Conservation (phyloP, 805 yeast genomes). For the Barnettozyma siamensis region DNA sequence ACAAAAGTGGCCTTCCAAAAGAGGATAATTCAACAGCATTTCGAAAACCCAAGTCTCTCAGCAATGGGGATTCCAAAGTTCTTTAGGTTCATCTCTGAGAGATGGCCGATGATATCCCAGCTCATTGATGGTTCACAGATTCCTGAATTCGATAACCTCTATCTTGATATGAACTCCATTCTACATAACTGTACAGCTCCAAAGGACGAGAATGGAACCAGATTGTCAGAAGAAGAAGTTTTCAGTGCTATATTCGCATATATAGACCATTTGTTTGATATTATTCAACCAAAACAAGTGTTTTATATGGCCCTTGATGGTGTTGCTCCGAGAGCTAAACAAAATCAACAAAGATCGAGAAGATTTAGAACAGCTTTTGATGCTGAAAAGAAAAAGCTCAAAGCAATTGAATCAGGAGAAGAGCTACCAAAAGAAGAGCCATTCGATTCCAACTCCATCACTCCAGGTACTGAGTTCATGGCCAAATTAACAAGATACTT, state of each 20-base stretch:
- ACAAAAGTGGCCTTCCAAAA: background rate
- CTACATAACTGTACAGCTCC: conserved; percentile 91
- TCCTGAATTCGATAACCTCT: conserved; percentile 92
- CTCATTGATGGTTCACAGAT: conserved; percentile 73
- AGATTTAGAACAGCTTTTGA: conserved; percentile 92
- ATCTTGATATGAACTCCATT: conserved; percentile 96
- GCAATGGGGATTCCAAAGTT: conserved; percentile 93
- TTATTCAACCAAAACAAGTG: conserved; percentile 78
- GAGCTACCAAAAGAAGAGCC: conserved; percentile 78
- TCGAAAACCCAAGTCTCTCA: background rate
- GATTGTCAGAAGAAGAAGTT: conserved; percentile 84
- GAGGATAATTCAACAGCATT: background rate
- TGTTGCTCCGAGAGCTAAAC: conserved; percentile 97
- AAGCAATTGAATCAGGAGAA: conserved; percentile 68
- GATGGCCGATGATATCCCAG: conserved; percentile 97
- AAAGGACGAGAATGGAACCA: conserved; percentile 58
- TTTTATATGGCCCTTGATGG: conserved; percentile 98
- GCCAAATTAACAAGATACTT: conserved; percentile 76
- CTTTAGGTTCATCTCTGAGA: conserved; percentile 92
- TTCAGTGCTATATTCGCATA: conserved; percentile 89
- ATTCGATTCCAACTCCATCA: conserved; percentile 87
- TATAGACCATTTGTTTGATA: conserved; percentile 86
- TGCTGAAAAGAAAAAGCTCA: conserved; percentile 72
- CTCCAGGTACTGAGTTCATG: conserved; percentile 99
- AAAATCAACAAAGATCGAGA: conserved; percentile 97